Evolutionary conservation across 345 rosid genomes (phyloP).

Genomic region (Laguncularia racemosa): DNA sequence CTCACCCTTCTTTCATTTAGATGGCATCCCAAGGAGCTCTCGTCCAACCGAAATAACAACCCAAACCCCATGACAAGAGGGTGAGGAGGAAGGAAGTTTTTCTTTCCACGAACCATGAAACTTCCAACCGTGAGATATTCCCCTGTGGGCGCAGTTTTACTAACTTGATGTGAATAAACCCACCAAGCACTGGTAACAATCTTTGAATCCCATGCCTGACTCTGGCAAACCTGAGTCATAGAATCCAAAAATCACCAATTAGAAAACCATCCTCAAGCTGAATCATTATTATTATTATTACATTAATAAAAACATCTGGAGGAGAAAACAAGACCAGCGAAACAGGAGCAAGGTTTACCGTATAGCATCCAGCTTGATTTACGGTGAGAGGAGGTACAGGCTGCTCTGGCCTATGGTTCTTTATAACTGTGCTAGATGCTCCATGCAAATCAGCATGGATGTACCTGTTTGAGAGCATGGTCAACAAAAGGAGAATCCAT

Average conservation of each 20-base stretch:
- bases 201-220: conserved; percentile 99
- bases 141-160: conserved; percentile 99
- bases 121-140: conserved; percentile 97
- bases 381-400: conserved; percentile 85
- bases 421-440: conserved; percentile 95
- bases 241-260: conserved; percentile 6
- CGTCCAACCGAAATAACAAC: conserved; percentile 90
- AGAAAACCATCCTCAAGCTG: background rate
- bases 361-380: conserved; percentile 96
- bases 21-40: conserved; percentile 96
- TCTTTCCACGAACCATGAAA: conserved; percentile 98
- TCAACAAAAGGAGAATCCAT: too few species aligned
- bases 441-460: conserved; percentile 96
- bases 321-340: background rate
- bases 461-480: conserved; percentile 47
- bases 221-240: conserved; percentile 76
- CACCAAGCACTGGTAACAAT: conserved; percentile 99
- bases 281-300: too few species aligned
- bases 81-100: conserved; percentile 93
- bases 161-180: conserved; percentile 97
- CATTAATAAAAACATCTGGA: too few species aligned
- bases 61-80: conserved; percentile 99
- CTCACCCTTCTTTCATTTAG: conserved; percentile 94
- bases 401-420: conserved; percentile 90
- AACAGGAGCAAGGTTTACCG: conserved; percentile 36